A percentile compares a stretch with the other conserved stretches of the same genome.
These are phyloP conservation scores for Astragalus membranaceus DNA, from an alignment of 306 rosid genomes.

Conservation along the genomic window DNA sequence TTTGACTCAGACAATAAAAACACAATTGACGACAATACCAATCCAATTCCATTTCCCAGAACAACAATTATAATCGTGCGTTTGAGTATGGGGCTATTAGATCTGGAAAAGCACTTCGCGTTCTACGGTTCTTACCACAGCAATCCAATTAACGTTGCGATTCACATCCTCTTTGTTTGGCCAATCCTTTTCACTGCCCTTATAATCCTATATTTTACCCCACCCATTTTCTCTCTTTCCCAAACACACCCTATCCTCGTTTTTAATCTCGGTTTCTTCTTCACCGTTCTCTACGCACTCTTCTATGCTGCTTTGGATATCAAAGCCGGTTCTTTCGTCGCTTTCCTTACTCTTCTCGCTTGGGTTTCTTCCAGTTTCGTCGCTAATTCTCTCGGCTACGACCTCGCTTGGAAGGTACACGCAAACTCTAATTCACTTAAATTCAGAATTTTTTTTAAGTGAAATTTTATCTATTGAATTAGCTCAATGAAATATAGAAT, in stretches of 20 bases:
- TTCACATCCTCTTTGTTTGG: slow-evolving; percentile 74
- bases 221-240: slow-evolving; percentile 31
- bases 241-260: slow-evolving; percentile 26
- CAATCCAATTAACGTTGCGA: slow-evolving; percentile 53
- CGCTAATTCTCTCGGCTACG: slow-evolving; percentile 42
- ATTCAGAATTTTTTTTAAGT: too few relatives aligned
- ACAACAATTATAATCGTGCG: not conserved
- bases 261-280: slow-evolving; percentile 56
- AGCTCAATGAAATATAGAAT: too few relatives aligned
- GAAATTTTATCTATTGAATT: not conserved
- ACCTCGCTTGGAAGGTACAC: slow-evolving; percentile 65
- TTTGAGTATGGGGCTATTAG: slow-evolving; percentile 42
- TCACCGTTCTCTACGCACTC: slow-evolving; percentile 38
- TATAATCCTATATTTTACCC: slow-evolving; percentile 56
- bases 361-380: slow-evolving; percentile 58
- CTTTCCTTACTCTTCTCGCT: slow-evolving; percentile 47
- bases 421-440: too few relatives aligned
- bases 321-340: slow-evolving; percentile 73
- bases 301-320: slow-evolving; percentile 53
- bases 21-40: not conserved
- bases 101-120: slow-evolving; percentile 80
- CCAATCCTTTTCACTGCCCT: slow-evolving; percentile 61
- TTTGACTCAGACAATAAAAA: not conserved
- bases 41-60: not conserved
- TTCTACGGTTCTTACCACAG: slow-evolving; percentile 89